phyloP scores from a whole-genome alignment of 2,329 filamentous ascomycete species.

The Apiospora aurea region DNA sequence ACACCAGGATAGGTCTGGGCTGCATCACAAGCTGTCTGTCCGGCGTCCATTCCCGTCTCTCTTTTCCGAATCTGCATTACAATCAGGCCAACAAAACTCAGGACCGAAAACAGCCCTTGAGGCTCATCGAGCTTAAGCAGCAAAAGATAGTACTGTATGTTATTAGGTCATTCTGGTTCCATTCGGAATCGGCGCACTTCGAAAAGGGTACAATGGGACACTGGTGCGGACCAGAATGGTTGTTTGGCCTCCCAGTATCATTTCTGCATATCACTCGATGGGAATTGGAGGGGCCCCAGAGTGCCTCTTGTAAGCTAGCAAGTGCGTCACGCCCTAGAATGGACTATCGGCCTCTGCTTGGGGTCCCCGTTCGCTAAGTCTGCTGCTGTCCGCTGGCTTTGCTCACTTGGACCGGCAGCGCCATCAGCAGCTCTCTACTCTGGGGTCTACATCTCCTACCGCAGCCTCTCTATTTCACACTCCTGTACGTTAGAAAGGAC shows the following conservation, averaged over 20 bases:
- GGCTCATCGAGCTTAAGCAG: background rate
- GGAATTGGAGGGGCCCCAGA: background rate
- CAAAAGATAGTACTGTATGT: background rate
- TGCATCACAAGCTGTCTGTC: no score
- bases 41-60: no score
- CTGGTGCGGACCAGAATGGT: background rate
- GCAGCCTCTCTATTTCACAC: no score
- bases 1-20: no score
- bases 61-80: no score
- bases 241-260: background rate
- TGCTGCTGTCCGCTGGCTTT: no score
- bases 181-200: constrained; percentile 6
- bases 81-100: no score
- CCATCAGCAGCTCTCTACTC: no score
- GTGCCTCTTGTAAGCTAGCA: background rate
- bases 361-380: no score
- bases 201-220: constrained; percentile 4
- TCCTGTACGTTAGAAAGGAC: no score
- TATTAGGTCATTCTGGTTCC: background rate
- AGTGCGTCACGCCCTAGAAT: background rate
- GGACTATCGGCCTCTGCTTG: background rate
- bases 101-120: background rate
- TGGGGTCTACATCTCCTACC: no score
- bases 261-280: background rate
- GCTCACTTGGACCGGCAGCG: no score